A percentile compares a stretch with the other conserved stretches of the same genome.
phyloP scores from a whole-genome alignment of 2,329 filamentous ascomycete species.

The Colletotrichum eremochloae region DNA sequence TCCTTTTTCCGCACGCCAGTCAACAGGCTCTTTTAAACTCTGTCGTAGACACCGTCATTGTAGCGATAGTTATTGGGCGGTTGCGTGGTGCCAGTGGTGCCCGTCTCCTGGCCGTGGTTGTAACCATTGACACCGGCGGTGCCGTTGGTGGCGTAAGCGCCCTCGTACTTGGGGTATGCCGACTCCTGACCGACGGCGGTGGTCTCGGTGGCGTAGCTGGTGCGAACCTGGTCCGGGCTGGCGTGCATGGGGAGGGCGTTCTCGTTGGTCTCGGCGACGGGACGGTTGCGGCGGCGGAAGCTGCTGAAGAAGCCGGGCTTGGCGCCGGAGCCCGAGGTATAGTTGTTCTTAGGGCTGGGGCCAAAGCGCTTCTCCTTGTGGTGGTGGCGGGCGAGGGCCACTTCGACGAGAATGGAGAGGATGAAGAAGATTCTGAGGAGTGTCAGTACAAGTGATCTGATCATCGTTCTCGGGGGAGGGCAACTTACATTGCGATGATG shows the following conservation, averaged over 20 bases:
- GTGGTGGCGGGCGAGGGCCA: constrained; percentile 77
- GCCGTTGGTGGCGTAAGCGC: constrained; percentile 16
- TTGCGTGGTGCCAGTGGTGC: constrained; percentile 26
- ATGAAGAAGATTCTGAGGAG: constrained; percentile 77
- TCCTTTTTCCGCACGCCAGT: constrained; percentile 29
- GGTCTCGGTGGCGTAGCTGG: constrained; percentile 57
- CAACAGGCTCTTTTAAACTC: constrained; percentile 16
- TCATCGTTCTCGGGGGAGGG: too few species aligned
- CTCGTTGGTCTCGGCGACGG: constrained; percentile 47
- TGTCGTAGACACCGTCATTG: constrained; percentile 54
- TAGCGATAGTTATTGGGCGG: constrained; percentile 51
- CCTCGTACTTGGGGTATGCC: constrained; percentile 44
- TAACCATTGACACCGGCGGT: constrained; percentile 12
- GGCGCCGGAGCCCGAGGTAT: constrained; percentile 68
- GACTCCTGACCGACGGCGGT: constrained; percentile 49
- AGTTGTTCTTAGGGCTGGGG: constrained; percentile 62
- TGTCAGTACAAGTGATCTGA: constrained; percentile 1
- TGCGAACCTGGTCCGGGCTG: constrained; percentile 58
- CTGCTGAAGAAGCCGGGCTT: constrained; percentile 51
- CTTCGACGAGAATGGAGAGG: constrained; percentile 76
- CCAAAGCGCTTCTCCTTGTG: constrained; percentile 81
- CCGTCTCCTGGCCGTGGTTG: constrained; percentile 33
- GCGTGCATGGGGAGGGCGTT: constrained; percentile 56
- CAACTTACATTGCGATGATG: constrained; percentile 78
- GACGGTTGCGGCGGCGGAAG: constrained; percentile 51